phyloP scores from a whole-genome alignment of 2,329 filamentous ascomycete species.

The Colletotrichum sp. region DNA sequence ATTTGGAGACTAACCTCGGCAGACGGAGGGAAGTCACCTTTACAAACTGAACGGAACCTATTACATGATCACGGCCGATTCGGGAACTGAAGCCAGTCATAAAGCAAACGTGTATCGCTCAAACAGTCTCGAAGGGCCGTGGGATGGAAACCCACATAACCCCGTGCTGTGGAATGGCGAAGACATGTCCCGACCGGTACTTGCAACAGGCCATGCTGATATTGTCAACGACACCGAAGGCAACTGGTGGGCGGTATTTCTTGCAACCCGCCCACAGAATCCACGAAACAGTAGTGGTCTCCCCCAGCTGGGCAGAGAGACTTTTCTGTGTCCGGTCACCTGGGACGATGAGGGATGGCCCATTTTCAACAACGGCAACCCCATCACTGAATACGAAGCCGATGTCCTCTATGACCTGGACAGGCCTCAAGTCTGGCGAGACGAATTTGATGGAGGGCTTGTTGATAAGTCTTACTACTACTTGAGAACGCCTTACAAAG shows the following conservation, averaged over 20 bases:
- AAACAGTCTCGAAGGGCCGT: slow-evolving; percentile 4
- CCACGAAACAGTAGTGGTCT: slow-evolving; percentile 4
- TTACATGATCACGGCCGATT: slow-evolving; percentile 22
- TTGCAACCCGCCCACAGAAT: slow-evolving; percentile 17
- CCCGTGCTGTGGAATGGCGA: slow-evolving; percentile 19
- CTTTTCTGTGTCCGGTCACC: slow-evolving; percentile 17
- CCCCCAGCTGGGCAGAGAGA: slow-evolving; percentile 20
- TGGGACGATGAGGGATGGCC: slow-evolving; percentile 21
- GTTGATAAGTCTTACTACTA: slow-evolving; percentile 19
- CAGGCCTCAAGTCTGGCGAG: slow-evolving; percentile 8
- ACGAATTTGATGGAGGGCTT: slow-evolving; percentile 19
- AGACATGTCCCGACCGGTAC: slow-evolving; percentile 18
- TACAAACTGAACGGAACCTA: slow-evolving; percentile 20
- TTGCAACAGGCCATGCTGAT: slow-evolving; percentile 21
- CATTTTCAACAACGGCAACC: slow-evolving; percentile 14
- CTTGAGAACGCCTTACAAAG: slow-evolving; percentile 18
- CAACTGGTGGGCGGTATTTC: slow-evolving; percentile 21
- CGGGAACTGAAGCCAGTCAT: slow-evolving; percentile 16
- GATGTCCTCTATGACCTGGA: slow-evolving; percentile 17
- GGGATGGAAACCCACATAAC: slow-evolving; percentile 19
- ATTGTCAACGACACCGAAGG: slow-evolving; percentile 13
- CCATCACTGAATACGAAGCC: slow-evolving; percentile 12
- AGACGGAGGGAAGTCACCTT: slow-evolving; percentile 21
- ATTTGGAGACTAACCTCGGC: slow-evolving; percentile 18
- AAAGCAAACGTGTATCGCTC: slow-evolving; percentile 20